These are phyloP conservation scores for Aureobasidium sp. DNA, from an alignment of 2,329 filamentous ascomycete genomes.

Conservation along the genomic window DNA sequence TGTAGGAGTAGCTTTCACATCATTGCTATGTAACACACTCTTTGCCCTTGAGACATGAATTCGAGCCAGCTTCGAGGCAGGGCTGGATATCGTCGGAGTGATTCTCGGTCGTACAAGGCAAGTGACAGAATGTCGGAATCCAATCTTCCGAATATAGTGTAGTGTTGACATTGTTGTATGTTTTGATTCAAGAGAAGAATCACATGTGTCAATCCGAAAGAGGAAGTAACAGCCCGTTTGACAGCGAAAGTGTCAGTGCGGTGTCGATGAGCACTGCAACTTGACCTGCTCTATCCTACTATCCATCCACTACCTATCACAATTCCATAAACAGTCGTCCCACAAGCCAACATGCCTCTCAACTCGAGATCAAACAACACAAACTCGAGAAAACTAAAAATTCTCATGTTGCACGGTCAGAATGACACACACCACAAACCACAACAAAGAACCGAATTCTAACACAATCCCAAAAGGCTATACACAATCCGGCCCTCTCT, in stretches of 20 bases:
- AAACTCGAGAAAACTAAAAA: slow-evolving; percentile 26
- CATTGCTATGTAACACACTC: not conserved
- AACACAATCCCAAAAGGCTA: slow-evolving; percentile 47
- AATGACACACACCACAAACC: not conserved
- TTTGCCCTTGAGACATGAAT: no score
- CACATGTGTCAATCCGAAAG: not conserved
- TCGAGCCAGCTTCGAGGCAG: no score
- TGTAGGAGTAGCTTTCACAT: no score
- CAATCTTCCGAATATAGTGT: not conserved
- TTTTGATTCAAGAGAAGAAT: not conserved
- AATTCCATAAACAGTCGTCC: no score
- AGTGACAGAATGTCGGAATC: no score
- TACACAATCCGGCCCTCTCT: slow-evolving; percentile 80
- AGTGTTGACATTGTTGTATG: not conserved
- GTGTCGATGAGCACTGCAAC: not conserved
- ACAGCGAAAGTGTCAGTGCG: not conserved
- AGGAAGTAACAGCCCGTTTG: not conserved
- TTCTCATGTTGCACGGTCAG: slow-evolving; percentile 39
- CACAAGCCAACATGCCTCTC: not conserved
- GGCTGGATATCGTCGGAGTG: no score
- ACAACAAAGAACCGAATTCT: not conserved
- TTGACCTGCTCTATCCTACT: not conserved
- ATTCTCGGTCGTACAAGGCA: not conserved
- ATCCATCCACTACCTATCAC: not conserved
- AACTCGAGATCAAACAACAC: not conserved